Evolutionary conservation across 2,329 filamentous ascomycete genomes (phyloP), one percentile per base, ranked within the genome.

Genomic region (Coniochaeta sp.): DNA sequence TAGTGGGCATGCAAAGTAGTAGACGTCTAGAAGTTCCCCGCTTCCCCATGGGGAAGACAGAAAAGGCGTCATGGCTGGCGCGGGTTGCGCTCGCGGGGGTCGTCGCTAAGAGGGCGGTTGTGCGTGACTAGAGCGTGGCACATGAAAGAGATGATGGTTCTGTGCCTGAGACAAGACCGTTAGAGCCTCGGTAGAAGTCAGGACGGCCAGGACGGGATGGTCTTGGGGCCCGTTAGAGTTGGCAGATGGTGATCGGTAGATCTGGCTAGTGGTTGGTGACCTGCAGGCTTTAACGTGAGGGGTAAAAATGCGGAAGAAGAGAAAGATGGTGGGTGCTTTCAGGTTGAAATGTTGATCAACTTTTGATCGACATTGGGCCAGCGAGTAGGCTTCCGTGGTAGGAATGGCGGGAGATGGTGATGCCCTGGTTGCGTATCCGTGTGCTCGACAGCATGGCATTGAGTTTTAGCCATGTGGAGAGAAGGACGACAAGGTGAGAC

Each of bases 21-120:
- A n/a, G n/a, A n/a, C n/a, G n/a, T n/a, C n/a, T n/a, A n/a, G 22
- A 35, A 42, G 38, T 2, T 24, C 5, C 26, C 45, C 26, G 27
- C 27, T 48, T 48, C 45, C 45, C 45, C 45, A 48, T 30, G 45
- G 45, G 45, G 45, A 48, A 48, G 16, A 48, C 26, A n/a, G 6
- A n/a, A 13, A 26, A 8, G 20, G 26, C n/a, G 20, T 24, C 20
- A 14, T 42, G 18, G 38, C 6, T 13, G 16, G 22, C 20, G 38
- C 18, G 20, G 20, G 10, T 3, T 6, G 4, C 38, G 18, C 12
- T 42, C 38, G 20, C 38, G 4, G n/a, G 20, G 35, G 24, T 3
- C 10, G 9, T 3, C 14, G n/a, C 32, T 8, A 14, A 14, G 18
- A 22, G 2, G 16, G 13, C 18, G 5, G 35, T 26, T 22, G 38